phyloP scores from a whole-genome alignment of 495 filamentous ascomycete species.

The Penicillium antarcticum region DNA sequence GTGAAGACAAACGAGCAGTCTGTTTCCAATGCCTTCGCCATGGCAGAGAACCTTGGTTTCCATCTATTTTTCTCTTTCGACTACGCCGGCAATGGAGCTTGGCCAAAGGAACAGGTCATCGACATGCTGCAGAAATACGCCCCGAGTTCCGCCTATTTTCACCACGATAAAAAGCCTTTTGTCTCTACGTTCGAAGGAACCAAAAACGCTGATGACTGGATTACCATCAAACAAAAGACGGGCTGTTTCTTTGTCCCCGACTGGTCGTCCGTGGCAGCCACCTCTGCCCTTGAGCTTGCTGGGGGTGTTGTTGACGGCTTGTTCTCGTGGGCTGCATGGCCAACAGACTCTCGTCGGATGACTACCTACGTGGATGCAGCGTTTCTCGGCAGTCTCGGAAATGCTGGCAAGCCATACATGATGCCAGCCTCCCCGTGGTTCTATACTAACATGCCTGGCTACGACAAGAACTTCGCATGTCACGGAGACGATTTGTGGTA shows the following conservation, averaged over 20 bases:
- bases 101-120: constrained; percentile 54
- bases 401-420: constrained; percentile 60
- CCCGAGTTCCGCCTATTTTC: constrained; percentile 48
- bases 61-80: constrained; percentile 73
- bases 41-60: constrained; percentile 53
- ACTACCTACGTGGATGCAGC: constrained; percentile 49
- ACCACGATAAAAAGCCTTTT: constrained; percentile 51
- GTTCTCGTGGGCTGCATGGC: constrained; percentile 76
- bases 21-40: constrained; percentile 51
- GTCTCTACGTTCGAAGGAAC: constrained; percentile 75
- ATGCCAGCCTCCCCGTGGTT: constrained; percentile 77
- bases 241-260: constrained; percentile 61
- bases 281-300: constrained; percentile 31
- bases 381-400: constrained; percentile 42
- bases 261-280: constrained; percentile 56
- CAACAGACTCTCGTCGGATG: constrained; percentile 52
- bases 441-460: constrained; percentile 63
- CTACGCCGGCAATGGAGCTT: constrained; percentile 54
- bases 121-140: constrained; percentile 54
- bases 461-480: constrained; percentile 70
- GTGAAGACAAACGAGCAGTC: constrained; percentile 43
- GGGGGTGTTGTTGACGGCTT: constrained; percentile 54
- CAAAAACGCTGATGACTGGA: constrained; percentile 56
- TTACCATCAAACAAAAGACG: constrained; percentile 47
- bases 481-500: constrained; percentile 68